Base-by-base conservation (phyloP, 2,329 filamentous ascomycete species). In the Xylariomycetidae sp. region DNA sequence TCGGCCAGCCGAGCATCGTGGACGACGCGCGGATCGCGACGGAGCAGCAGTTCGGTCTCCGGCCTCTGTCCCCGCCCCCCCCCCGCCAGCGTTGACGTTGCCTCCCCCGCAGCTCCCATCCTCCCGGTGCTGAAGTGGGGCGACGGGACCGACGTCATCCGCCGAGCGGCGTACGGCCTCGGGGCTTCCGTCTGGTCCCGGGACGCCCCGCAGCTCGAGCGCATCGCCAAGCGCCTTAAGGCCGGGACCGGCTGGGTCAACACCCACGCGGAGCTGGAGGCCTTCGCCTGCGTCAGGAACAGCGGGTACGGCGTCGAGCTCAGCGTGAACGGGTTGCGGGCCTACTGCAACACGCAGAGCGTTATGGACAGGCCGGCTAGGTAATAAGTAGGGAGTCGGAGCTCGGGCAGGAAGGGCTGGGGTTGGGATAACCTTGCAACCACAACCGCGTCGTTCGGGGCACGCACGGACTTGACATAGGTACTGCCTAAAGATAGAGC, bases 241-340 rank as follows among this genome's bases (percentile, higher is more conserved):
- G 67, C 69, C 13, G 72, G 72, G 1, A 72, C 56, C 15, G 65
- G 75, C 10, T 74, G 65, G 49, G 58, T 75, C 44, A 76, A 76
- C 55, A 50, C 54, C 1, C 62, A 65, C 40, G 60, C 61, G n/a
- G 60, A 64, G 8, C 23, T 63, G 0, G 47, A 50, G 0, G 56
- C 62, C 0, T 73, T 69, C 40, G 67, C 65, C 1, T 70, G 72
- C 0, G 62, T 69, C 44, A 74, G 74, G 52, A 42, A 64, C 20
- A 74, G 69, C 31, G 71, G 70, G 0, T 45, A 72, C 2, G 70
- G 71, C 0, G 58, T 59, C 34, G 70, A 75, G 32, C 65, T 53
- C 46, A 64, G 64, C 1, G 20, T 60, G n/a, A 54, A 56, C 12
- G 60, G 61, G 0, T 40, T 64, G 23, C 58, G 56, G 45, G 40